Evolutionary conservation across 305 asterid genomes (phyloP).

Genomic region (Fraxinus ornus): DNA sequence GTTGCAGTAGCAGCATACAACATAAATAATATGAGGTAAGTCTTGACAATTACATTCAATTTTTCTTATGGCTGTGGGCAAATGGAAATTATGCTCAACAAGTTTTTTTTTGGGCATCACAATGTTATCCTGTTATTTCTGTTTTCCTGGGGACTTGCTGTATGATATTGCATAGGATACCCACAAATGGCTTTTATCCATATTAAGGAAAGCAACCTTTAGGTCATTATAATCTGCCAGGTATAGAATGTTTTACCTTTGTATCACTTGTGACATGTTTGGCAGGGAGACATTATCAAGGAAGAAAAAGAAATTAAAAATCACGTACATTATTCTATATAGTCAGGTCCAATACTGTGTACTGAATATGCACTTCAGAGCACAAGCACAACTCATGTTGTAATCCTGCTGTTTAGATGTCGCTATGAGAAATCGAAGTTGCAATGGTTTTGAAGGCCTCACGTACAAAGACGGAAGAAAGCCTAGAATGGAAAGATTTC

Average conservation of each 20-base stretch:
- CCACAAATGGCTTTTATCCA: not conserved
- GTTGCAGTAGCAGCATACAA: conserved; percentile 31
- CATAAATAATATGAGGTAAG: conserved; percentile 18
- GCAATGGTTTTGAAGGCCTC: not conserved
- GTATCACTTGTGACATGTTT: not conserved
- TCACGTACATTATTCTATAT: not conserved
- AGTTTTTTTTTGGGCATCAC: not conserved
- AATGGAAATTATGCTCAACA: not conserved
- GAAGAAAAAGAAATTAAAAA: not conserved
- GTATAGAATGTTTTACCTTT: not conserved
- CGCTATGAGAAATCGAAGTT: not conserved
- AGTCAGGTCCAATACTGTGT: not conserved
- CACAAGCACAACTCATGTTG: not conserved
- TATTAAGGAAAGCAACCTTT: not conserved
- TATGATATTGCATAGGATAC: not conserved
- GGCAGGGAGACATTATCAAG: not conserved
- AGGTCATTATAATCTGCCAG: not conserved
- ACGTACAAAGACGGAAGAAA: not conserved
- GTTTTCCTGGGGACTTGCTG: not conserved
- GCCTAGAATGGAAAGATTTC: not conserved
- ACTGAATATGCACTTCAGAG: not conserved
- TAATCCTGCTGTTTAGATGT: not conserved
- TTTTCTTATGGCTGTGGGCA: not conserved
- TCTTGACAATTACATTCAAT: not conserved
- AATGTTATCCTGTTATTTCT: not conserved